phyloP scores from a whole-genome alignment of 768 basidiomycete genomes.

The Cystobasidiopsis lactophilus region DNA sequence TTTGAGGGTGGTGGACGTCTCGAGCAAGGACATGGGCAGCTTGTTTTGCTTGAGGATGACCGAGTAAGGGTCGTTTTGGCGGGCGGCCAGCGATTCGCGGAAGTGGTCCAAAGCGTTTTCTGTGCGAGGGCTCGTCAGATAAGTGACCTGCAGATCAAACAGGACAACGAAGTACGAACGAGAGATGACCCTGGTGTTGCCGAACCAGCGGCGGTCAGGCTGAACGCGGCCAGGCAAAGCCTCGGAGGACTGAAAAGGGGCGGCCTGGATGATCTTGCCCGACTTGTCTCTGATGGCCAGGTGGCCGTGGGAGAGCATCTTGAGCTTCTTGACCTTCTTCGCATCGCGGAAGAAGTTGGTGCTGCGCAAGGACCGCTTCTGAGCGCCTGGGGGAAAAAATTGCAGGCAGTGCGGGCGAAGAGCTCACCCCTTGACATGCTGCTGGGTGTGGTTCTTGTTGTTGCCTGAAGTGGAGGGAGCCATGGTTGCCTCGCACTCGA shows the following conservation, averaged over 20 bases:
- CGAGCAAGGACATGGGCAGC: constrained; percentile 84
- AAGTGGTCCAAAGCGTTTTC: constrained; percentile 87
- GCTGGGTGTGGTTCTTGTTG: background rate
- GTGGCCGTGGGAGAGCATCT: constrained; percentile 56
- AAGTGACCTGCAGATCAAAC: background rate
- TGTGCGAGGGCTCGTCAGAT: background rate
- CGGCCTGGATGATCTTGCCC: constrained; percentile 79
- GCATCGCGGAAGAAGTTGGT: constrained; percentile 91
- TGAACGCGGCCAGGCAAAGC: constrained; percentile 73
- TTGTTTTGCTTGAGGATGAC: constrained; percentile 85
- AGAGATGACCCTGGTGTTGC: constrained; percentile 95
- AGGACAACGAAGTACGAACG: constrained; percentile 21
- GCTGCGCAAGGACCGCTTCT: constrained; percentile 27
- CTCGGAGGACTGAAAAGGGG: constrained; percentile 89
- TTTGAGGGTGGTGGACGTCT: constrained; percentile 56
- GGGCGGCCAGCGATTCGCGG: constrained; percentile 58
- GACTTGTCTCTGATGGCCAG: constrained; percentile 75
- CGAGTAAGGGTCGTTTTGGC: constrained; percentile 85
- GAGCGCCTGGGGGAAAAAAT: background rate
- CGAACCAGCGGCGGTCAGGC: constrained; percentile 93
- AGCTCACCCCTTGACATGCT: background rate
- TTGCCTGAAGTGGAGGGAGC: background rate
- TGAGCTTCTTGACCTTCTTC: constrained; percentile 57
- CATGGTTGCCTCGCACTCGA: background rate
- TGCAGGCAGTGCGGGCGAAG: background rate